These are phyloP conservation scores for Lithocarpus polystachyus DNA, from an alignment of 306 rosid species.

Conservation along the genomic window DNA sequence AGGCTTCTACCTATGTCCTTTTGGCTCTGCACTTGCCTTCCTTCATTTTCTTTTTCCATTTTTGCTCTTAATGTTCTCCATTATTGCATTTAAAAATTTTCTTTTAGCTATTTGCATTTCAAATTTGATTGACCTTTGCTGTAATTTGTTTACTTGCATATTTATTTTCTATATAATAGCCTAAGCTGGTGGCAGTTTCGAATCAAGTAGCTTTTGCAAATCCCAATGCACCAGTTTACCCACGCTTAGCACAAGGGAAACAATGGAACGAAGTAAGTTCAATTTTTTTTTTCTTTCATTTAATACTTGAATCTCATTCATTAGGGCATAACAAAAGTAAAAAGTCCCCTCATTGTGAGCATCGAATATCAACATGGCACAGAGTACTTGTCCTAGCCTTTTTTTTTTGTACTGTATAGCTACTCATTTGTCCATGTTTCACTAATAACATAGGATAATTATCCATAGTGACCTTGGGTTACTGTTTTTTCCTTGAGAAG, in stretches of 20 bases:
- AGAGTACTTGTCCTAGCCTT: neutral
- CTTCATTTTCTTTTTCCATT: neutral
- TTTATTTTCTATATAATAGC: constrained; percentile 43
- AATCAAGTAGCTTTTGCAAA: constrained; percentile 56
- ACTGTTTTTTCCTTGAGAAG: neutral
- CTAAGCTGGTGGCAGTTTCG: constrained; percentile 75
- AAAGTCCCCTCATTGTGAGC: constrained; percentile 5
- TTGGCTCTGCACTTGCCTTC: neutral
- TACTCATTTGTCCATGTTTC: neutral
- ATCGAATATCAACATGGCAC: constrained; percentile 1
- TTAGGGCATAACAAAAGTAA: neutral
- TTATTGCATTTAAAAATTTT: neutral
- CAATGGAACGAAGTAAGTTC: constrained; percentile 78
- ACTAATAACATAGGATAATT: neutral
- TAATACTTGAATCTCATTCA: neutral
- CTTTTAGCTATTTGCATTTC: neutral
- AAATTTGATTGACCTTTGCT: neutral
- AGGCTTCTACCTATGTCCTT: neutral
- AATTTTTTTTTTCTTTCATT: neutral
- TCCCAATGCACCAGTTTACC: constrained; percentile 91
- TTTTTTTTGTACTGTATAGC: constrained; percentile 12
- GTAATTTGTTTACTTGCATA: neutral
- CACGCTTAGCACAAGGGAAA: constrained; percentile 95
- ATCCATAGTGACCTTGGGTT: neutral
- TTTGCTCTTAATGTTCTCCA: neutral